Evolutionary conservation across 2,329 filamentous ascomycete species (phyloP), one percentile per base, ranked within the genome.

Genomic region (Trichoderma koningii): DNA sequence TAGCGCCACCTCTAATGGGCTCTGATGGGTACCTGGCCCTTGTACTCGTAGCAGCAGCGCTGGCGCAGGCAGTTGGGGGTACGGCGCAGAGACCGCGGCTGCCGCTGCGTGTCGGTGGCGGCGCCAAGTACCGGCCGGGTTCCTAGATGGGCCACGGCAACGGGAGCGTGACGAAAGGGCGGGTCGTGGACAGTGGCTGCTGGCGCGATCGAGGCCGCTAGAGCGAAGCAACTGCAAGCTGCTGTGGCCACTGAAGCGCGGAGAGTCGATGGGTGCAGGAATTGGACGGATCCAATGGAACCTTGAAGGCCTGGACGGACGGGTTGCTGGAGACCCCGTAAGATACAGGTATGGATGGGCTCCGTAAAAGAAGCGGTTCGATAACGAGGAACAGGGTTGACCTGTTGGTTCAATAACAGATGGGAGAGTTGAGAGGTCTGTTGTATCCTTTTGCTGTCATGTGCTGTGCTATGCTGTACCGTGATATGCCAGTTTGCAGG

Each of bases 81-180:
- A 38, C 34, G 34, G 12, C 34, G 34, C 34, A 12, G 34, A 38
- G 34, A 21, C 28, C 17, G 50, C 50, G 42, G 17, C 42, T 28
- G 48, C 17, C 56, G 17, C 45, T 42, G 56, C 15, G 21, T 17
- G 17, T 14, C 17, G 47, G 41, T 17, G 17, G 48, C 21, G 47
- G 48, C 48, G 50, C 50, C 21, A 45, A 26, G 41, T 52, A 52
- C 28, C 50, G 6, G 50, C 3, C n/a, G 50, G n/a, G 41, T 45
- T 15, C 59, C 50, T 34, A 21, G 17, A 45, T 63, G 59, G 59
- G 59, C 59, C 59, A 63, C 59, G 59, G 59, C 59, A 63, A 62
- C 59, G 59, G 59, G 59, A 62, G 50, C 59, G 59, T 63, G 59
- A 63, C 59, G 59, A 63, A 45, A 63, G 50, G 59, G 59, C 59